Conservation (phyloP, 257 asterid genomes). For the Solanum corneliomulleri region DNA sequence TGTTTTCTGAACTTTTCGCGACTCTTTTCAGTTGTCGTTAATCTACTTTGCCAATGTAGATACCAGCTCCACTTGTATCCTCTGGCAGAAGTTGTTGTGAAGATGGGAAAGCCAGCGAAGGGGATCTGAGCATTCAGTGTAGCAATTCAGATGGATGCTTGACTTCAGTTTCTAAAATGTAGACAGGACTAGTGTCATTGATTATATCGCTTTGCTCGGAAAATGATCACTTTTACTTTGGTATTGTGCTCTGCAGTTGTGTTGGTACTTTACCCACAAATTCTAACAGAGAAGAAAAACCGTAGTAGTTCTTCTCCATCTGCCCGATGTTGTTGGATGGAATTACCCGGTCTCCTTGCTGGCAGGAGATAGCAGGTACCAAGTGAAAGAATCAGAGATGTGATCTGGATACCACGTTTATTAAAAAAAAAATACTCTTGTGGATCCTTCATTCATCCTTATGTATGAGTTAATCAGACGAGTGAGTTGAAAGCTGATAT, state of each 20-base stretch:
- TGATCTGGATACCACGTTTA: background rate
- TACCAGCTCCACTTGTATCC: background rate
- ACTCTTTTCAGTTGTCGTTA: background rate
- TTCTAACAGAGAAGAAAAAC: background rate
- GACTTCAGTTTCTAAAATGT: background rate
- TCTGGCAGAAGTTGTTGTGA: background rate
- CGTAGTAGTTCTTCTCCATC: background rate
- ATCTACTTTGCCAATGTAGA: background rate
- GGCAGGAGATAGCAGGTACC: background rate
- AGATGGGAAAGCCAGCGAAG: background rate
- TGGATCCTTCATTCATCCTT: background rate
- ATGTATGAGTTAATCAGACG: background rate
- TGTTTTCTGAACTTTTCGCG: background rate
- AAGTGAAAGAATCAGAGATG: background rate
- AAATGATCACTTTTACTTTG: background rate
- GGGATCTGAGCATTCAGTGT: background rate
- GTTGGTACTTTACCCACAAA: background rate
- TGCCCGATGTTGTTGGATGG: background rate
- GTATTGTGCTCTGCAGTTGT: background rate
- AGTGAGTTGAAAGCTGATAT: background rate
- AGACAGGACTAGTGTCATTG: background rate
- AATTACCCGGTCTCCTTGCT: background rate
- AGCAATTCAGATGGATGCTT: background rate
- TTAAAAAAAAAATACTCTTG: no score
- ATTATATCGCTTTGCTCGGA: background rate